Percentiles rank a stretch among this genome's conserved stretches.
These are phyloP conservation scores for Vitis rupestris DNA, from an alignment of 164 flowering plant species.

Conservation along the genomic window DNA sequence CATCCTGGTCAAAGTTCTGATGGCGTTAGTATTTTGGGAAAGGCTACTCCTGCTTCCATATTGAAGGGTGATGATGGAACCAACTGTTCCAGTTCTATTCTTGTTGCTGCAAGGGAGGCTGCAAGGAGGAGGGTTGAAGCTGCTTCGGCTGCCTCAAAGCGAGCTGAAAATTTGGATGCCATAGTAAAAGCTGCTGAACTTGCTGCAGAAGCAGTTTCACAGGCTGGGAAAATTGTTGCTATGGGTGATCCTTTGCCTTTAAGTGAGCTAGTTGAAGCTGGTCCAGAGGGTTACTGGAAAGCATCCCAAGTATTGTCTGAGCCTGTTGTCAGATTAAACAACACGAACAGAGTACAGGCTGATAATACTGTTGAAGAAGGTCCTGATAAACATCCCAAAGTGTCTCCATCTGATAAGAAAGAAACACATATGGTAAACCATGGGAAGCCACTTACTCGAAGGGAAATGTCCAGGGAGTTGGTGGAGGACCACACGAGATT, in stretches of 20 bases:
- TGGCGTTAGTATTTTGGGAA: conserved; percentile 35
- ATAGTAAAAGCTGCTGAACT: conserved; percentile 89
- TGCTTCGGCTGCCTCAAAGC: conserved; percentile 81
- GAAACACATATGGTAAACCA: conserved; percentile 16
- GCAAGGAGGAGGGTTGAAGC: conserved; percentile 82
- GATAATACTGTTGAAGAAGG: conserved; percentile 17
- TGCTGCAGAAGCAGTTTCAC: conserved; percentile 94
- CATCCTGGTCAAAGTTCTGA: conserved; percentile 21
- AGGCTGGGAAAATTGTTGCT: conserved; percentile 80
- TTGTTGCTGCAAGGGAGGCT: conserved; percentile 77
- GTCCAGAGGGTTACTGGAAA: conserved; percentile 73
- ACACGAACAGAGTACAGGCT: conserved; percentile 11
- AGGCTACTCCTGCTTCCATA: conserved; percentile 57
- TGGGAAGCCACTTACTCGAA: conserved; percentile 21
- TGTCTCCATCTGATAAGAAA: conserved; percentile 20
- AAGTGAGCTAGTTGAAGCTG: conserved; percentile 56
- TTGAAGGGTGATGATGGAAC: conserved; percentile 46
- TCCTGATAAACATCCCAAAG: conserved; percentile 17
- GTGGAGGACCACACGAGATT: conserved; percentile 21
- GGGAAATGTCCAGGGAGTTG: conserved; percentile 20
- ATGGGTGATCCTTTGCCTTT: conserved; percentile 84
- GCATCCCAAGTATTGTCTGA: conserved; percentile 27
- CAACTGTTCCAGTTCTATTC: conserved; percentile 46
- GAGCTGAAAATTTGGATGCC: conserved; percentile 93
- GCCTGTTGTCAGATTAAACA: conserved; percentile 22